These are phyloP conservation scores for Leishmania martiniquensis DNA, from an alignment of 208 protist species.

Conservation along the genomic window DNA sequence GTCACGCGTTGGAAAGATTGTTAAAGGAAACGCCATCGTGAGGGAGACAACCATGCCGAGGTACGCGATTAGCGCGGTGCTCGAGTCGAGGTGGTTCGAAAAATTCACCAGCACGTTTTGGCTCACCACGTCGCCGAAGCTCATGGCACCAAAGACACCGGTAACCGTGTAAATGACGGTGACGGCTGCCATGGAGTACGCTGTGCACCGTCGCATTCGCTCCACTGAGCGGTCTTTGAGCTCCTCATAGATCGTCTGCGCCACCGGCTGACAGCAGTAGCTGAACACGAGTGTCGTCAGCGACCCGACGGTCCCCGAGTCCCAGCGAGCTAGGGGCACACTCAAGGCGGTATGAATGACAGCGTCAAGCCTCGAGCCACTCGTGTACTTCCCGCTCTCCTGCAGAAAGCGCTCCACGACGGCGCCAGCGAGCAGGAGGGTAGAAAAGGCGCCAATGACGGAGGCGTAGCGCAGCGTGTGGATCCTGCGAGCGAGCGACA, in stretches of 20 bases:
- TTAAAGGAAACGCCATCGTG: slow-evolving; percentile 87
- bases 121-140: slow-evolving; percentile 60
- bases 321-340: slow-evolving; percentile 32
- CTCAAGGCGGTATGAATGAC: neutral
- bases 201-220: slow-evolving; percentile 61
- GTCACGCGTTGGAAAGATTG: slow-evolving; percentile 81
- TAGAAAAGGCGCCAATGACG: slow-evolving; percentile 64
- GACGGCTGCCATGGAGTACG: slow-evolving; percentile 59
- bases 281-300: slow-evolving; percentile 79
- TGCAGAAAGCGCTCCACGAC: slow-evolving; percentile 35
- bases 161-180: slow-evolving; percentile 70
- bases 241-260: slow-evolving; percentile 74
- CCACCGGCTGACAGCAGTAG: slow-evolving; percentile 85
- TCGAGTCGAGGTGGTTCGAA: slow-evolving; percentile 40
- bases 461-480: slow-evolving; percentile 82
- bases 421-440: slow-evolving; percentile 54
- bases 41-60: slow-evolving; percentile 69
- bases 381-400: slow-evolving; percentile 3
- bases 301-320: slow-evolving; percentile 40
- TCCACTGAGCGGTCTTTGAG: slow-evolving; percentile 53
- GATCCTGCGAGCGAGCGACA: slow-evolving; percentile 65
- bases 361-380: neutral
- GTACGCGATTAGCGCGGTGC: slow-evolving; percentile 65
- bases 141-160: slow-evolving; percentile 67
- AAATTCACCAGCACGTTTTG: slow-evolving; percentile 86